Conservation (phyloP, 1,284 basidiomycete species). For the Ganoderma boninense region DNA sequence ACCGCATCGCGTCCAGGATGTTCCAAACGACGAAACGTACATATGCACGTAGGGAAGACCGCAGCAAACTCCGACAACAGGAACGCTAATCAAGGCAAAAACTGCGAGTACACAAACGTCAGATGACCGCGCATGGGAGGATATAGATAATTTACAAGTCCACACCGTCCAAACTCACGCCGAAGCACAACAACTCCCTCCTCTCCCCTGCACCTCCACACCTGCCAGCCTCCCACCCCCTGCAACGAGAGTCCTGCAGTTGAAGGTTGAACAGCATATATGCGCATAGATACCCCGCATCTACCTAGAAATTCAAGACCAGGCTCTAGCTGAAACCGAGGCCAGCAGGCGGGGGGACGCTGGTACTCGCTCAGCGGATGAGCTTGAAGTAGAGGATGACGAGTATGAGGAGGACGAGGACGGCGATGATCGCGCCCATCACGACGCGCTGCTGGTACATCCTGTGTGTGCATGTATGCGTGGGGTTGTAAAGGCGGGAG, state of each 20-base stretch:
- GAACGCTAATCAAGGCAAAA: not conserved
- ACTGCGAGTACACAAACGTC: not conserved
- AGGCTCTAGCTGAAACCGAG: too few relatives aligned
- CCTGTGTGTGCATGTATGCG: constrained; percentile 52
- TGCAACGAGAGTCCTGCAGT: not conserved
- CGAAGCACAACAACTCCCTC: not conserved
- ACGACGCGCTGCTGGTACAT: constrained; percentile 86
- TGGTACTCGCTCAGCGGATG: constrained; percentile 44
- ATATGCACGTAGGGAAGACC: too few relatives aligned
- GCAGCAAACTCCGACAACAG: not conserved
- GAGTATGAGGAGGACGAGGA: constrained; percentile 74
- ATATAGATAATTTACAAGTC: not conserved
- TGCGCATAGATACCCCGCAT: too few relatives aligned
- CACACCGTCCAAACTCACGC: not conserved
- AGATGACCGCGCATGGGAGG: not conserved
- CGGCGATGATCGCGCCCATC: constrained; percentile 73
- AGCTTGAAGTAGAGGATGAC: constrained; percentile 81
- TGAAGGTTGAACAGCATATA: not conserved
- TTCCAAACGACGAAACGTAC: too few relatives aligned
- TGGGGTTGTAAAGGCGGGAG: not conserved
- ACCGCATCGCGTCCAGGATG: too few relatives aligned
- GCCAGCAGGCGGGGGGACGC: too few relatives aligned
- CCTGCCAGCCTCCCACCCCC: too few relatives aligned
- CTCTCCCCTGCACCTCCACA: too few relatives aligned
- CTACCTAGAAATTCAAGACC: too few relatives aligned